Base-by-base conservation (phyloP, 352 stramenopile genomes). In the Blastocystis sp. region DNA sequence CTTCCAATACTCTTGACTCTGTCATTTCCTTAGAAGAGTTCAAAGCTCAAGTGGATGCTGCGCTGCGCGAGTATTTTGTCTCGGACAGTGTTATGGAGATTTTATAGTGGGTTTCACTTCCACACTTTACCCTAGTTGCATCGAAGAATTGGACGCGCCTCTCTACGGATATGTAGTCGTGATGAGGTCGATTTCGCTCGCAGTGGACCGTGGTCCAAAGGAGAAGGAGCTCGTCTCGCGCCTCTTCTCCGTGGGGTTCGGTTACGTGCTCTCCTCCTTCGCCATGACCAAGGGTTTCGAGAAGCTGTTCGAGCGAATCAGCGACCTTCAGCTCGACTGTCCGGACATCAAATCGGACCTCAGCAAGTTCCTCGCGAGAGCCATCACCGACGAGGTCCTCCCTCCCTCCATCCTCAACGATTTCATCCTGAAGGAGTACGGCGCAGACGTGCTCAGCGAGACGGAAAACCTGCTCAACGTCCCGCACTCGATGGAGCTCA, bases 301-400 rank as follows among this genome's bases (percentile, higher is more conserved):
- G 87, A 93, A 96, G 34, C 93, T 99, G 41, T 93, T 99, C 64
- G 93, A 99, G 87, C 93, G 95, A 8, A 93, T 98, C 7, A 95
- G 98, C 47, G 97, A 99, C 90, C 93, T 99, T 79, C 92, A 95
- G 85, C 96, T 98, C 69, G 97, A 99, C 90, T 97, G 93, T 94
- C 93, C 97, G 90, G 91, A 97, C 92, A 93, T 93, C 53, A 90
- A 92, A 26, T 90, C 93, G 76, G 78, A 76, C 5, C 47, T 92
- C n/a, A 64, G 59, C 18, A 68, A 90, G 66, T 99, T 99, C 92
- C 92, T 98, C 41, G 97, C 97, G 3, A 94, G 97, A 30, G 96
- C 96, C 4, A 96, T 99, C 9, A 96, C 98, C 50, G 97, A 99
- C 90, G 97, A 99, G 91, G 97, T 99, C 45, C 90, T 99, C 13